These are phyloP conservation scores for Mesostigma viride DNA, from an alignment of 139 green algal genomes.

Conservation along the genomic window DNA sequence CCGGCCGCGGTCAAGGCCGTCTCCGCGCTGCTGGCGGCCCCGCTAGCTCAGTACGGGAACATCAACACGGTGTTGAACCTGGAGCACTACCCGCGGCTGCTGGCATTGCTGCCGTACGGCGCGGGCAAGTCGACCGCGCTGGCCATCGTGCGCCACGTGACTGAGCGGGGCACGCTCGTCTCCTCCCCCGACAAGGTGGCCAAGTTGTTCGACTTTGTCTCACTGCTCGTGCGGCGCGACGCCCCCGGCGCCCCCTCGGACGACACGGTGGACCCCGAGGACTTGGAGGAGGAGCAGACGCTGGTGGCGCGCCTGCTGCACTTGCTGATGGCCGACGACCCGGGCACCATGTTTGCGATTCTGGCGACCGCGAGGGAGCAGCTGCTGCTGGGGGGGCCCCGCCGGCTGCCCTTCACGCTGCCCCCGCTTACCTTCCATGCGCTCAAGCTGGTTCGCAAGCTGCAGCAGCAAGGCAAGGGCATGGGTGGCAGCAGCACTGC, in stretches of 20 bases:
- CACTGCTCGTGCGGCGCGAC: neutral
- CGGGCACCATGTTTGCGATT: constrained; percentile 52
- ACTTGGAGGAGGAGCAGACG: constrained; percentile 74
- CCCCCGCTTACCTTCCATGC: constrained; percentile 60
- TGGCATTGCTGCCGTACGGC: constrained; percentile 56
- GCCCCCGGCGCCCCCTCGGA: neutral
- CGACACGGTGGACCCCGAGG: constrained; percentile 31
- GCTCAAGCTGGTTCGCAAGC: constrained; percentile 40
- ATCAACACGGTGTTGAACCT: constrained; percentile 65
- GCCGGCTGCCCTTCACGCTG: constrained; percentile 60
- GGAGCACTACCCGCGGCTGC: constrained; percentile 60
- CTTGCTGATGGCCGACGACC: constrained; percentile 44
- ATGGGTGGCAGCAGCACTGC: too few species aligned
- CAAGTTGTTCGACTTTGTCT: neutral
- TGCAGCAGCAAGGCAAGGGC: too few species aligned
- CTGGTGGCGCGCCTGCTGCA: constrained; percentile 83
- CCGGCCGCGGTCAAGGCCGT: constrained; percentile 57
- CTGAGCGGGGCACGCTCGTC: constrained; percentile 40
- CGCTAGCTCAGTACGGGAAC: constrained; percentile 61
- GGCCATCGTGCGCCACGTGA: constrained; percentile 49
- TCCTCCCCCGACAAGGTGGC: constrained; percentile 7
- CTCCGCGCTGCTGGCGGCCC: constrained; percentile 61
- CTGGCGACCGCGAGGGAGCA: constrained; percentile 45
- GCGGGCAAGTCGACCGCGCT: constrained; percentile 68
- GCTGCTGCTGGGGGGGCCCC: constrained; percentile 51